Conservation (phyloP, 768 basidiomycete species). For the Chiua virens region DNA sequence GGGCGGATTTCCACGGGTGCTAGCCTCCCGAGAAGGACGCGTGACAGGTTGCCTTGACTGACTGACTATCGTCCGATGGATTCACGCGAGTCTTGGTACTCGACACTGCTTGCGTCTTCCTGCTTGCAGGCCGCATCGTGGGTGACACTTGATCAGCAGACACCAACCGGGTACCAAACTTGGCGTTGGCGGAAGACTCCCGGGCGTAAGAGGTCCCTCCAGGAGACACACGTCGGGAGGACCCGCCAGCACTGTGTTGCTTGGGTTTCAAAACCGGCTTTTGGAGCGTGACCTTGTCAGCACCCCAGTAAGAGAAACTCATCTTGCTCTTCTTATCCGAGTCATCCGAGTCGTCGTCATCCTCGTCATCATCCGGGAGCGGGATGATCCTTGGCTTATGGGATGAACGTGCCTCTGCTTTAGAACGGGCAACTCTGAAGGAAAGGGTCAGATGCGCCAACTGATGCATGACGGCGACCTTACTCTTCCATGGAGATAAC, state of each 20-base stretch:
- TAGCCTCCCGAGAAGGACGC: slow-evolving; percentile 70
- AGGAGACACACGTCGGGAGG: slow-evolving; percentile 39
- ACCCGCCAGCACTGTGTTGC: slow-evolving; percentile 33
- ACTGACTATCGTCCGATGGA: slow-evolving; percentile 65
- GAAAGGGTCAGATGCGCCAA: slow-evolving; percentile 7
- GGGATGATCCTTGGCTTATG: slow-evolving; percentile 68
- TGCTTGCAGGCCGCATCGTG: slow-evolving; percentile 58
- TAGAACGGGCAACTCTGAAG: slow-evolving; percentile 67
- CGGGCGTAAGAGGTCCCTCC: slow-evolving; percentile 62
- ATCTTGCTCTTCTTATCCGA: slow-evolving; percentile 90
- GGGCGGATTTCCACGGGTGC: slow-evolving; percentile 45
- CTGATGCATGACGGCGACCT: slow-evolving; percentile 30
- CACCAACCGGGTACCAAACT: slow-evolving; percentile 84
- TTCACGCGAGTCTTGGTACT: slow-evolving; percentile 45
- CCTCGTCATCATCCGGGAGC: slow-evolving; percentile 61
- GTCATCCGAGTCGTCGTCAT: slow-evolving; percentile 72
- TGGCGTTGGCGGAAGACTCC: slow-evolving; percentile 87
- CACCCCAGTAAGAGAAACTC: slow-evolving; percentile 94
- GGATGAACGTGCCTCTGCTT: slow-evolving; percentile 55
- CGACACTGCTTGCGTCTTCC: slow-evolving; percentile 49
- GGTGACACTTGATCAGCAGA: slow-evolving; percentile 51
- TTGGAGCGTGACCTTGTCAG: slow-evolving; percentile 86
- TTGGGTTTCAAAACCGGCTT: slow-evolving; percentile 63
- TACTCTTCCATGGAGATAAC: slow-evolving; percentile 92
- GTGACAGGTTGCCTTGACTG: slow-evolving; percentile 73